A percentile compares a stretch with the other conserved stretches of the same genome.
These are phyloP conservation scores for Panicum miliaceum DNA, from an alignment of 176 grass and related monocot species.

Conservation along the genomic window DNA sequence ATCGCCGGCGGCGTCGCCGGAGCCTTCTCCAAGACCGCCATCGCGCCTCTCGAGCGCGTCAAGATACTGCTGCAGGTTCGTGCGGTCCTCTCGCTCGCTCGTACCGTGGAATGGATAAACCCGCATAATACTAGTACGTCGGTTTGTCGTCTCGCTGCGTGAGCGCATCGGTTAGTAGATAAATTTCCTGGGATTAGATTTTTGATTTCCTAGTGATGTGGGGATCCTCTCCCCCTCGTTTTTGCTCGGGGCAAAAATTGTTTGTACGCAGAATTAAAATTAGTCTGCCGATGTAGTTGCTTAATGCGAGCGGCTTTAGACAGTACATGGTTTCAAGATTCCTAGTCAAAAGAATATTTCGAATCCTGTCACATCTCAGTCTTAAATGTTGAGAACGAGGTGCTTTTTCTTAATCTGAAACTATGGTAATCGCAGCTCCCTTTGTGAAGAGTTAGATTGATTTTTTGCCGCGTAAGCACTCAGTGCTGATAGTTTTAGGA, in stretches of 20 bases:
- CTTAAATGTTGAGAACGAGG: neutral
- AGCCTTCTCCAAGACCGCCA: slow-evolving; percentile 89
- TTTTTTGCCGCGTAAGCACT: neutral
- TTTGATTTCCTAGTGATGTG: neutral
- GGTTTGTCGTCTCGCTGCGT: neutral
- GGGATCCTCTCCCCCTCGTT: neutral
- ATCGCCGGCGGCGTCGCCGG: slow-evolving; percentile 87
- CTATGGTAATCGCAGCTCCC: neutral
- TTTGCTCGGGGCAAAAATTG: neutral
- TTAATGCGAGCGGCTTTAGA: neutral
- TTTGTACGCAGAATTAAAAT: neutral
- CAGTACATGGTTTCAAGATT: slow-evolving; percentile 19
- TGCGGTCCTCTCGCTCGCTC: neutral
- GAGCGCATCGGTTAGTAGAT: neutral
- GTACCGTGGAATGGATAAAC: neutral
- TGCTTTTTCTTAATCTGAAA: neutral
- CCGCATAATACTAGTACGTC: neutral
- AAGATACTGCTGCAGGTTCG: slow-evolving; percentile 94
- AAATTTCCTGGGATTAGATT: neutral
- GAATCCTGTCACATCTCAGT: neutral
- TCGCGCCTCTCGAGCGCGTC: slow-evolving; percentile 90
- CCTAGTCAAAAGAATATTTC: slow-evolving; percentile 21
- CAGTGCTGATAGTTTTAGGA: neutral
- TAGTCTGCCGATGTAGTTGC: neutral
- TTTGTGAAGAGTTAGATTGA: slow-evolving; percentile 7